These are phyloP conservation scores for Fonsecaea multimorphosa DNA, from an alignment of 2,329 filamentous ascomycete genomes.

Conservation along the genomic window DNA sequence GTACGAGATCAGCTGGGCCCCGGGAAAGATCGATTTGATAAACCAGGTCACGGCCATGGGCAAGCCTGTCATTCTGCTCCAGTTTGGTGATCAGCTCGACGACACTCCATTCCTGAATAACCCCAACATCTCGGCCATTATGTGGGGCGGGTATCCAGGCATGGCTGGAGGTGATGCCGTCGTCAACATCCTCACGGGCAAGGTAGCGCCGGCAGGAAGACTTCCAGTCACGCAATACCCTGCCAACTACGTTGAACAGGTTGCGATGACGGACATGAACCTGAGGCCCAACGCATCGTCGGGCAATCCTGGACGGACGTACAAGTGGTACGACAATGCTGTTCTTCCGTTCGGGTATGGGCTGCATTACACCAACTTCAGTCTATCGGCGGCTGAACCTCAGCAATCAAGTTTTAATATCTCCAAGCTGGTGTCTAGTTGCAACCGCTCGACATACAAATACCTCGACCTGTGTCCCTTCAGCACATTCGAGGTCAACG, in stretches of 20 bases:
- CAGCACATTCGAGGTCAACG: conserved; percentile 45
- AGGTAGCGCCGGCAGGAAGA: conserved; percentile 51
- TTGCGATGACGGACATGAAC: conserved; percentile 51
- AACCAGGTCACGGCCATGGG: conserved; percentile 45
- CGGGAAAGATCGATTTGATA: conserved; percentile 51
- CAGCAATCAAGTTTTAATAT: conserved; percentile 44
- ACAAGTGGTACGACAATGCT: conserved; percentile 52
- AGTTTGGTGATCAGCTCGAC: conserved; percentile 55
- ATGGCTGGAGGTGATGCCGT: conserved; percentile 52
- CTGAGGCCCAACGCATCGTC: conserved; percentile 46
- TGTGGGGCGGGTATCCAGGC: conserved; percentile 55
- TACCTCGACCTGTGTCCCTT: conserved; percentile 48
- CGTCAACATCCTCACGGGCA: conserved; percentile 51
- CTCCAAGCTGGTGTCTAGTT: conserved; percentile 42
- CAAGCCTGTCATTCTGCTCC: conserved; percentile 51
- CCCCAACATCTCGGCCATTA: conserved; percentile 48
- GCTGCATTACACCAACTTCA: conserved; percentile 53
- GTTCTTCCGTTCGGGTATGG: conserved; percentile 54
- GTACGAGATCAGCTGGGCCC: conserved; percentile 51
- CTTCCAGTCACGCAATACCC: conserved; percentile 50
- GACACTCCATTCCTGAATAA: conserved; percentile 48
- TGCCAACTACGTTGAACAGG: conserved; percentile 50
- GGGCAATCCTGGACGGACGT: conserved; percentile 52
- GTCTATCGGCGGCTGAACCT: conserved; percentile 32
- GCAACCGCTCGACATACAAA: conserved; percentile 39